Evolutionary conservation across 345 rosid species (phyloP).

Genomic region (Eucalyptus lansdowneana): DNA sequence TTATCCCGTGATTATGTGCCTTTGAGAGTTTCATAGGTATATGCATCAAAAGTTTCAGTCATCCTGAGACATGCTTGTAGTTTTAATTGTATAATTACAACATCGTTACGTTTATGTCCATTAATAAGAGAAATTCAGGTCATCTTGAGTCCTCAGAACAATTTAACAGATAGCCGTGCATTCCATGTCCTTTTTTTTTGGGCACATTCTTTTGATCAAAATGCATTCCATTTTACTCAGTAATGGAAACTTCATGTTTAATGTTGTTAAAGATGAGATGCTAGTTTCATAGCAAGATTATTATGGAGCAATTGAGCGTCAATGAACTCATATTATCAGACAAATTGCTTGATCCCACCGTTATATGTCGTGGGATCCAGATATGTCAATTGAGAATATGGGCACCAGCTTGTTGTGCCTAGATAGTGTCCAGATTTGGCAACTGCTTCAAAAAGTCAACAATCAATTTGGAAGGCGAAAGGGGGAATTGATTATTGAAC

Average conservation of each 20-base stretch:
- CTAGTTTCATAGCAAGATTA: not conserved
- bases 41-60: not conserved
- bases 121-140: not conserved
- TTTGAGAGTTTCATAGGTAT: not conserved
- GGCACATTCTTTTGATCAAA: not conserved
- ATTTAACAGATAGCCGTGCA: not conserved
- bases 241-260: not conserved
- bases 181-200: not conserved
- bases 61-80: not conserved
- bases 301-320: not conserved
- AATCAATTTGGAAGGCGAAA: not conserved
- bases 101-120: not conserved
- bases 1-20: not conserved
- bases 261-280: not conserved
- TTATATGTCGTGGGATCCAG: not conserved
- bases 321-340: not conserved
- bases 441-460: not conserved
- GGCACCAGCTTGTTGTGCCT: not conserved
- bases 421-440: not conserved
- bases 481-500: not conserved
- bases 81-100: too few relatives aligned
- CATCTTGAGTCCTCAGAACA: not conserved
- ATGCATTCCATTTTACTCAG: not conserved
- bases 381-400: not conserved
- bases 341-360: not conserved